Base-by-base conservation (phyloP, 2,329 filamentous ascomycete genomes). In the Colletotrichum gloeosporioides region DNA sequence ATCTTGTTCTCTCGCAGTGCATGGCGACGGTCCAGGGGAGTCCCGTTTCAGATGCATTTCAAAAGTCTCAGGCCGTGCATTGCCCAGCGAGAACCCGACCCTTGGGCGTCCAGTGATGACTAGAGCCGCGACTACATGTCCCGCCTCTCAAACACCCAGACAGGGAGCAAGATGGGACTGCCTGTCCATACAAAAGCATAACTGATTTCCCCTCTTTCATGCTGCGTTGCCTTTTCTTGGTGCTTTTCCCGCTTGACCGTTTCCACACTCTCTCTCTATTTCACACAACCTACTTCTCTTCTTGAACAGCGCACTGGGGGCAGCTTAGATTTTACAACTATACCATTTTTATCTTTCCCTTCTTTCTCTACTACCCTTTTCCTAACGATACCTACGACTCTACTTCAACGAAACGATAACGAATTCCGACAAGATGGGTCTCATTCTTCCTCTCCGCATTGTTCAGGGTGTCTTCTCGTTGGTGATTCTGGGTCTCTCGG, bases 401-500 rank as follows among this genome's bases (percentile, higher is more conserved):
- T 53, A 72, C 61, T 25, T 70, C 55, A 18, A 63, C 59, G 64
- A 70, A 70, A 70, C 76, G 74, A 77, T 44, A 73, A 73, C 69
- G 63, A 65, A 75, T 69, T 77, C 70, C 77, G 75, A 78, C 79
- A 84, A 81, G 59, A 88, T 89, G 87, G 79, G 80, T 75, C 84
- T 89, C 69, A 80, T 88, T 57, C 81, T 88, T 64, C 83, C 84
- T 66, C 80, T 90, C 68, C 87, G 89, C 73, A 84, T 84, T 61
- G 82, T 86, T 55, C 89, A 91, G 82, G 82, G 84, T 55, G 64
- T 88, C 53, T 84, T 90, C 36, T 85, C 87, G 16, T 72, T 90
- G 34, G 81, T 87, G 18, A 83, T 89, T n/a, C 78, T 92, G 49
- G 85, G 83, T 49, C 85, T 91, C 6, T 87, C 89, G 31, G 85